phyloP scores from a whole-genome alignment of 129 eudicot genomes.

The Deinandra increscens region DNA sequence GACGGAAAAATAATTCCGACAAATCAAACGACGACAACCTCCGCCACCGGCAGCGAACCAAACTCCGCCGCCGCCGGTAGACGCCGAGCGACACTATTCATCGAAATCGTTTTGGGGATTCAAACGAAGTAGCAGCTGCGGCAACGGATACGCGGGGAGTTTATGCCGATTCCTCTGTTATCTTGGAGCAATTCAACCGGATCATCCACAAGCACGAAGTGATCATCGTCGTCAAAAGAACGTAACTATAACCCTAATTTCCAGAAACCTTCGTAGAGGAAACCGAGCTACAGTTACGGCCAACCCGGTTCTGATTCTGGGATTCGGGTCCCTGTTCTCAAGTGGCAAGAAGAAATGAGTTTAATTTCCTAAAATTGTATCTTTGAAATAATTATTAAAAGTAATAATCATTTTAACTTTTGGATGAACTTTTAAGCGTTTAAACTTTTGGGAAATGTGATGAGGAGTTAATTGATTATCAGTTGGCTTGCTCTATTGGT shows the following conservation, averaged over 20 bases:
- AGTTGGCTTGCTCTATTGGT: too few relatives aligned
- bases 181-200: conserved; percentile 87
- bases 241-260: conserved; percentile 31
- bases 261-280: conserved; percentile 82
- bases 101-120: too few relatives aligned
- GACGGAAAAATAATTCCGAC: conserved; percentile 29
- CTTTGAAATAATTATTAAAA: too few relatives aligned
- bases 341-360: too few relatives aligned
- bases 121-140: conserved; percentile 77
- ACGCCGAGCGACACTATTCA: too few relatives aligned
- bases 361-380: background rate
- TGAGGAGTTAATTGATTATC: conserved; percentile 15
- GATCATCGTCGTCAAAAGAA: conserved; percentile 43
- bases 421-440: background rate
- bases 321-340: conserved; percentile 60
- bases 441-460: too few relatives aligned
- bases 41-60: too few relatives aligned
- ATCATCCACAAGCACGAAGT: conserved; percentile 48
- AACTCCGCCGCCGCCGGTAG: too few relatives aligned
- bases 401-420: too few relatives aligned
- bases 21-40: conserved; percentile 29
- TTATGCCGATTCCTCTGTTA: conserved; percentile 64
- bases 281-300: conserved; percentile 25
- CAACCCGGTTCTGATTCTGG: conserved; percentile 26
- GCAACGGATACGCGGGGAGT: conserved; percentile 63